phyloP scores from a whole-genome alignment of 495 filamentous ascomycete species.

The Xylaria sp. region DNA sequence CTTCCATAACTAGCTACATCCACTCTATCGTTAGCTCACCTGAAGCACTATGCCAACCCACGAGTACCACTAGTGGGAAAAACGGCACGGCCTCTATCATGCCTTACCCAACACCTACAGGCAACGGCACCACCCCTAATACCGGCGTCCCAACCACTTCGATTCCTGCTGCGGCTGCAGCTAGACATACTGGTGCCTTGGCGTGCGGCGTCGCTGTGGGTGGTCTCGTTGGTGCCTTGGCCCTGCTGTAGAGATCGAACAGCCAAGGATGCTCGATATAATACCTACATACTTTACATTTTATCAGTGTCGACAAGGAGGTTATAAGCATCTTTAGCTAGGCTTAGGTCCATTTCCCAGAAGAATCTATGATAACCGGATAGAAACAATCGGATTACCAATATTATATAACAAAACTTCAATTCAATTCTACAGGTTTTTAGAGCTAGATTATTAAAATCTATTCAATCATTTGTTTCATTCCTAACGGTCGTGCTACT shows the following conservation, averaged over 20 bases:
- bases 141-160: not conserved
- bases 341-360: too few relatives aligned
- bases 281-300: not conserved
- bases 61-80: not conserved
- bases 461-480: too few relatives aligned
- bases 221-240: not conserved
- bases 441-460: too few relatives aligned
- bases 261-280: not conserved
- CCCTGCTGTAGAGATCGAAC: not conserved
- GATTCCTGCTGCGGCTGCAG: not conserved
- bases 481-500: too few relatives aligned
- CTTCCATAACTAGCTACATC: conserved; percentile 18
- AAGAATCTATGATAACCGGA: too few relatives aligned
- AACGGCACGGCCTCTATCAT: conserved; percentile 1
- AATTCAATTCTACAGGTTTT: too few relatives aligned
- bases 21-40: conserved; percentile 15
- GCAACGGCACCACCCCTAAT: conserved; percentile 1
- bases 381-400: too few relatives aligned
- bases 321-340: too few relatives aligned
- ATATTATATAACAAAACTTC: too few relatives aligned
- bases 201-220: not conserved
- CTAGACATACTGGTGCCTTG: conserved; percentile 8
- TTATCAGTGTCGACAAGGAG: too few relatives aligned
- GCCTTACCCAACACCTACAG: conserved; percentile 7
- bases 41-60: not conserved